Percentiles rank a stretch among this genome's conserved stretches.
Conservation (phyloP, 2,329 filamentous ascomycete genomes). For the Trichophyton schoenleinii region DNA sequence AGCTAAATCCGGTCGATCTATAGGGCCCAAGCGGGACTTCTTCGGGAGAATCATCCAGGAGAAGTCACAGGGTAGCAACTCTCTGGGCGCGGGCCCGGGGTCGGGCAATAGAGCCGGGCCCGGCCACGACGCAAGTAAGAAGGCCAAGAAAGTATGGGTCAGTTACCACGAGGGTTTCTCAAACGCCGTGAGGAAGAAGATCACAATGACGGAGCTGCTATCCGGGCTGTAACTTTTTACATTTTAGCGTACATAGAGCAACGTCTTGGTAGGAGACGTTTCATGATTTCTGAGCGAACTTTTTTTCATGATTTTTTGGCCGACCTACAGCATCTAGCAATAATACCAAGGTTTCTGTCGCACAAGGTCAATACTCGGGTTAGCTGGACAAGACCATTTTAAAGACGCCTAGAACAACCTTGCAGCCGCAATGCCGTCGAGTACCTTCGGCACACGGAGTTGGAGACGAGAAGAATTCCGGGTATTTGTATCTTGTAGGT, state of each 20-base stretch:
- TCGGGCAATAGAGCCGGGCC: not conserved
- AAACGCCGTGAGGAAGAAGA: conserved; percentile 81
- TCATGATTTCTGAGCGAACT: not conserved
- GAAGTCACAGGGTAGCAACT: not conserved
- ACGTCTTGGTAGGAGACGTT: not conserved
- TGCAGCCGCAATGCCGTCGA: not conserved
- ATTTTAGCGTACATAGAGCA: not conserved
- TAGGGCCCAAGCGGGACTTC: conserved; percentile 61
- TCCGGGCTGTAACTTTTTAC: conserved; percentile 21
- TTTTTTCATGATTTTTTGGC: not conserved
- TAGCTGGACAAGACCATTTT: not conserved
- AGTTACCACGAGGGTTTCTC: conserved; percentile 83
- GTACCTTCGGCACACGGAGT: too few relatives aligned
- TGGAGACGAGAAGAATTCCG: too few relatives aligned
- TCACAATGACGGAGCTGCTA: conserved; percentile 69
- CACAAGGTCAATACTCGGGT: not conserved
- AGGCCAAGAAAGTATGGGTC: conserved; percentile 62
- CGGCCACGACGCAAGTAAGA: conserved; percentile 16
- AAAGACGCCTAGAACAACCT: not conserved
- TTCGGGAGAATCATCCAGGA: conserved; percentile 59
- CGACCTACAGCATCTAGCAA: not conserved
- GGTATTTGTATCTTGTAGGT: too few relatives aligned
- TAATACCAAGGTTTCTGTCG: not conserved
- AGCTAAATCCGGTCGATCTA: conserved; percentile 15
- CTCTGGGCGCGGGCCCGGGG: conserved; percentile 15